Evolutionary conservation across 163 green algal species (phyloP).

Genomic region (Scenedesmus sp.): DNA sequence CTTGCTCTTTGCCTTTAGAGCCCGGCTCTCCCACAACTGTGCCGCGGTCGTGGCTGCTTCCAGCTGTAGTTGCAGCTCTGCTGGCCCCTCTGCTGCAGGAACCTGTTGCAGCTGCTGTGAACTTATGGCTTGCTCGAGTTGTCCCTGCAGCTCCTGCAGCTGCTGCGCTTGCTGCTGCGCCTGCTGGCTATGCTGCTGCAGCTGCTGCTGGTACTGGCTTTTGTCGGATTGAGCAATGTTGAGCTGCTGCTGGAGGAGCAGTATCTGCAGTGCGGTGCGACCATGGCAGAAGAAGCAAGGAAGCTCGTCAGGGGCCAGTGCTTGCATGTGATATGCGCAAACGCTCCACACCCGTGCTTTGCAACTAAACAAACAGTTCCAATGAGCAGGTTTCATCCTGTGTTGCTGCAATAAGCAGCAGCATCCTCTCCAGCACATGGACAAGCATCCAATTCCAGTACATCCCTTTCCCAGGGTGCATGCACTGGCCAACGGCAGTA

Average conservation of each 20-base stretch:
- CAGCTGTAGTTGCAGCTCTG: conserved; percentile 32
- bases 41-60: neutral
- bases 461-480: too few relatives aligned
- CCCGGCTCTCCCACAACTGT: neutral
- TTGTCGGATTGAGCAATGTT: neutral
- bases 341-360: too few relatives aligned
- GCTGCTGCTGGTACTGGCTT: conserved; percentile 4
- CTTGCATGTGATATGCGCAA: neutral
- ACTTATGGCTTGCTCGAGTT: neutral
- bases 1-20: neutral
- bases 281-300: neutral
- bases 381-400: too few relatives aligned
- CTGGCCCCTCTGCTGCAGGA: neutral
- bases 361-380: too few relatives aligned
- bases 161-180: neutral
- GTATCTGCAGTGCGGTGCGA: neutral
- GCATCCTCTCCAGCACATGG: neutral
- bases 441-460: too few relatives aligned
- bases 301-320: neutral
- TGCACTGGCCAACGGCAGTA: too few relatives aligned
- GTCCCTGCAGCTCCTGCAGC: conserved; percentile 5
- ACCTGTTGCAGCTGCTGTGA: neutral
- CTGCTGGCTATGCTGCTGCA: conserved; percentile 22
- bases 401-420: neutral
- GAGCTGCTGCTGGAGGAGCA: conserved; percentile 38